These are phyloP conservation scores for Alternaria atra DNA, from an alignment of 2,329 filamentous ascomycete species.

Conservation along the genomic window DNA sequence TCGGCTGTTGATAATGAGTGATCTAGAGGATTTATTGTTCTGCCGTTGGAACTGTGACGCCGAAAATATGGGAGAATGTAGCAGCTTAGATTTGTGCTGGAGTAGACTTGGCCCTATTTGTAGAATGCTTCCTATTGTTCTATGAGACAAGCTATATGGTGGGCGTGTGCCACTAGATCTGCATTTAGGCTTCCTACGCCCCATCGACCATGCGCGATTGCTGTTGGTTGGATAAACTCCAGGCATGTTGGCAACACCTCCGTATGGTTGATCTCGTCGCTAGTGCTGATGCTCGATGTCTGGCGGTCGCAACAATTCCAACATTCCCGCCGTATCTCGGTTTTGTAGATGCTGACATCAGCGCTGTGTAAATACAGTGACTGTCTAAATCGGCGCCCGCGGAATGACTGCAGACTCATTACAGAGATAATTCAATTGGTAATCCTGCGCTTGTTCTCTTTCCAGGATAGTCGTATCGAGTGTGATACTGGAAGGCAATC, in stretches of 20 bases:
- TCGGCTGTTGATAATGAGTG: background rate
- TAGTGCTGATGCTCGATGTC: conserved; percentile 3
- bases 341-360: background rate
- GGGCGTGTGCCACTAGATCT: background rate
- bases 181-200: background rate
- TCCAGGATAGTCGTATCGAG: background rate
- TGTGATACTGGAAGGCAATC: background rate
- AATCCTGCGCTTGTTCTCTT: background rate
- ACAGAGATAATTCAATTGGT: background rate
- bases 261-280: background rate
- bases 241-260: background rate
- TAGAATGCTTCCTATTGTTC: background rate
- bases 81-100: background rate
- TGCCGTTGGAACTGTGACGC: too few species aligned
- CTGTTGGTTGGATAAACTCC: background rate
- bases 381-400: too few species aligned
- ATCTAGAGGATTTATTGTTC: too few species aligned
- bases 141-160: background rate
- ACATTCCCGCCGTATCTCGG: background rate
- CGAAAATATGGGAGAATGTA: background rate
- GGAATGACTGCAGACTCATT: background rate
- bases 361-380: background rate
- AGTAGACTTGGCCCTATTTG: background rate
- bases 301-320: background rate
- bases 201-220: background rate